phyloP scores from a whole-genome alignment of 106 monocot species.

The Allium cepa region DNA sequence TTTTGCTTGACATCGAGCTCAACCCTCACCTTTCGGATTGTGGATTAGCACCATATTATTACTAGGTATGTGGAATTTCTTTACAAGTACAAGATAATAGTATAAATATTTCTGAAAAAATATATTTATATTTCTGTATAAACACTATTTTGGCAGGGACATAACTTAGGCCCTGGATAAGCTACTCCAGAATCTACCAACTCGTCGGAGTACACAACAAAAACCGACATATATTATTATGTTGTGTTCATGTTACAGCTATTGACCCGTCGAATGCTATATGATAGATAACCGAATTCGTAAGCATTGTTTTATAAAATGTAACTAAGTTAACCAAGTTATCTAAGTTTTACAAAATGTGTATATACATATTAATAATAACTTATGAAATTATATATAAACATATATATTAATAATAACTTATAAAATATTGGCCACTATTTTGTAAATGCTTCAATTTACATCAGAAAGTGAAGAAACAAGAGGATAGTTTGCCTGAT shows the following conservation, averaged over 20 bases:
- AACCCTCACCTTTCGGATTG: conserved; percentile 59
- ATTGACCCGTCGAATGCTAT: conserved; percentile 40
- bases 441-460: too few species aligned
- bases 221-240: conserved; percentile 59
- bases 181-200: conserved; percentile 44
- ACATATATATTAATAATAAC: too few species aligned
- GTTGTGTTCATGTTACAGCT: conserved; percentile 65
- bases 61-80: conserved; percentile 17
- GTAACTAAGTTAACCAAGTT: too few species aligned
- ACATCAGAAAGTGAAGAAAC: too few species aligned
- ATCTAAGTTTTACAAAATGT: too few species aligned
- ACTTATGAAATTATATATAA: too few species aligned
- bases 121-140: background rate
- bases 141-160: conserved; percentile 16
- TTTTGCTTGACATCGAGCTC: conserved; percentile 57
- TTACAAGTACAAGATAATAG: too few species aligned
- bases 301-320: too few species aligned
- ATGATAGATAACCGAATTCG: background rate
- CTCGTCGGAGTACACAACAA: conserved; percentile 28
- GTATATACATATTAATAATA: too few species aligned
- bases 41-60: conserved; percentile 41
- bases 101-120: background rate
- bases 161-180: conserved; percentile 41
- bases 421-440: too few species aligned
- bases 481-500: too few species aligned